A percentile compares a stretch with the other conserved stretches of the same genome.
Evolutionary conservation across 225 moss, liverwort and hornwort species (phyloP).

Genomic region (Pseudisothecium myosuroides): DNA sequence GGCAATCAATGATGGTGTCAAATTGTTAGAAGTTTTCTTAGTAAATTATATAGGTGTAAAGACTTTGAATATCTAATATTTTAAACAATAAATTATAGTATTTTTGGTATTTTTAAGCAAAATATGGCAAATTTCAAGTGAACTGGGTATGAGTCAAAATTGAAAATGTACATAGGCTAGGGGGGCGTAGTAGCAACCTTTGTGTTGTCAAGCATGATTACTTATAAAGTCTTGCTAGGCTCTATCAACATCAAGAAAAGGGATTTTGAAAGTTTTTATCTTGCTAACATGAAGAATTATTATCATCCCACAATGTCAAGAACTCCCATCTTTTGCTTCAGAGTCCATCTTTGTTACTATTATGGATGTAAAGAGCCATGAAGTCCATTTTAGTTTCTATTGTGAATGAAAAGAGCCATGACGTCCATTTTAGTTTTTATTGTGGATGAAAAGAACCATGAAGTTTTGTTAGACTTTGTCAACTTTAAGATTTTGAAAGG

Average conservation of each 20-base stretch:
- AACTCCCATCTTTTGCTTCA: background rate
- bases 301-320: background rate
- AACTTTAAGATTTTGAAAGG: too few species aligned
- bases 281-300: background rate
- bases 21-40: background rate
- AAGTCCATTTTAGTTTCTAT: too few species aligned
- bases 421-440: too few species aligned
- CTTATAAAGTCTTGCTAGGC: rapidly evolving
- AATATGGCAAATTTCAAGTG: background rate
- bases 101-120: background rate
- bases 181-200: rapidly evolving
- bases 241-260: background rate
- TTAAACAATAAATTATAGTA: too few species aligned
- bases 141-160: background rate
- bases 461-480: too few species aligned
- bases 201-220: background rate
- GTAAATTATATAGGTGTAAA: background rate
- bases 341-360: background rate
- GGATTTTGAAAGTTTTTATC: background rate
- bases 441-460: too few species aligned
- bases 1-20: background rate
- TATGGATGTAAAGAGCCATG: too few species aligned
- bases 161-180: background rate
- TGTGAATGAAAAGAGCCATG: too few species aligned
- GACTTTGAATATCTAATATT: background rate